These are phyloP conservation scores for Rhizoclosmatium hyalinum DNA, from an alignment of 371 early-diverging fungal species.

Conservation along the genomic window DNA sequence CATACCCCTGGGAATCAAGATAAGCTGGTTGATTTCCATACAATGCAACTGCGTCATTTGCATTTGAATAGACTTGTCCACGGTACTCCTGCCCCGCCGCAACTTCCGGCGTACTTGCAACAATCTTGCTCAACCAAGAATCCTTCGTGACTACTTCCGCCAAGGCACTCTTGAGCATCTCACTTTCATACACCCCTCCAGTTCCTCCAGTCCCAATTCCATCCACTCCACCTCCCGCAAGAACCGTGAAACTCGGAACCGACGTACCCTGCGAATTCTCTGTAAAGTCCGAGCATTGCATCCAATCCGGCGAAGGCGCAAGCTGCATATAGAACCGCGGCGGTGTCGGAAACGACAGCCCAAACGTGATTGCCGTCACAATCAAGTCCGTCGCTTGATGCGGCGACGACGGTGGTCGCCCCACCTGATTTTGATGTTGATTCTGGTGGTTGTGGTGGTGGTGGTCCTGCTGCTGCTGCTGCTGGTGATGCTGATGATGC, in stretches of 20 bases:
- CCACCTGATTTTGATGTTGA: neutral
- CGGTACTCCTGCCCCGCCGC: conserved; percentile 1
- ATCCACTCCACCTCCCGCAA: conserved; percentile 21
- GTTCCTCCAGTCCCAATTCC: neutral
- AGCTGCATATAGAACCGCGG: conserved; percentile 23
- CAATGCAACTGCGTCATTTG: neutral
- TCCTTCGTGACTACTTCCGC: conserved; percentile 16
- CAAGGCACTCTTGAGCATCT: conserved; percentile 5
- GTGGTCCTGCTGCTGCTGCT: neutral
- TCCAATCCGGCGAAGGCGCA: conserved; percentile 1
- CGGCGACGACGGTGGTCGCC: neutral
- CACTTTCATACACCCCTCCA: conserved; percentile 12
- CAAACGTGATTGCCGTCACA: conserved; percentile 13
- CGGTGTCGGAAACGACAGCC: neutral
- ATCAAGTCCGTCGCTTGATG: neutral
- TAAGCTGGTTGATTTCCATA: no score
- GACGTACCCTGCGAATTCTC: conserved; percentile 14
- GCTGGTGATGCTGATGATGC: neutral
- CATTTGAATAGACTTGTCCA: neutral
- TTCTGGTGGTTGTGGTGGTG: no score
- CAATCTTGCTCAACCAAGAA: neutral
- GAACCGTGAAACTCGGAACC: conserved; percentile 15
- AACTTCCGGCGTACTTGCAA: conserved; percentile 8
- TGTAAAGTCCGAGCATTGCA: conserved; percentile 18
- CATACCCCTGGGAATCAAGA: no score